Percentiles rank a stretch among this genome's conserved stretches.
Evolutionary conservation across 495 filamentous ascomycete genomes (phyloP).

Genomic region (Daldinia vernicosa): DNA sequence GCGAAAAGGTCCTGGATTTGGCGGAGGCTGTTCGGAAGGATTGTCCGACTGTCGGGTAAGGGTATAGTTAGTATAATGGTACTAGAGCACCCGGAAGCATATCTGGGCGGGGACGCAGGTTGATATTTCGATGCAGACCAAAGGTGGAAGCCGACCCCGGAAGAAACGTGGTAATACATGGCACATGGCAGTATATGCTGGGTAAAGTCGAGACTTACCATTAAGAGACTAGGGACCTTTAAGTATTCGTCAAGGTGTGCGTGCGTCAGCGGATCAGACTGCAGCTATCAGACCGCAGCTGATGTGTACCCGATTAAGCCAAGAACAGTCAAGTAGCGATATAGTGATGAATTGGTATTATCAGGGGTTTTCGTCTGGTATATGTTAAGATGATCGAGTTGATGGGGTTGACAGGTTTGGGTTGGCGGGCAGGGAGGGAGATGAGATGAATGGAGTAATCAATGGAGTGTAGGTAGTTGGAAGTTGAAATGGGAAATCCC

Average conservation of each 20-base stretch:
- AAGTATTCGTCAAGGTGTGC: conserved; percentile 18
- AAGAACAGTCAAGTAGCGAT: not conserved
- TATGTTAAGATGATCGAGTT: conserved; percentile 13
- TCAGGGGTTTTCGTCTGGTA: not conserved
- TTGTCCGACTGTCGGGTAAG: conserved; percentile 64
- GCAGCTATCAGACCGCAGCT: conserved; percentile 16
- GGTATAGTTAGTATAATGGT: conserved; percentile 13
- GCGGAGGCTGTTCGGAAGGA: conserved; percentile 64
- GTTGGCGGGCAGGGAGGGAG: conserved; percentile 7
- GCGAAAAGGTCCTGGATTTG: conserved; percentile 50
- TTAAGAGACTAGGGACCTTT: conserved; percentile 30
- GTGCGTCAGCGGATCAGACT: conserved; percentile 23
- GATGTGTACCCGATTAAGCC: conserved; percentile 7
- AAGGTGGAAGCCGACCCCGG: not conserved
- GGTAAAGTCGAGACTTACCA: conserved; percentile 33
- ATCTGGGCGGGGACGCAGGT: not conserved
- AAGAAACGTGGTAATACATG: conserved; percentile 4
- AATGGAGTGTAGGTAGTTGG: conserved; percentile 31
- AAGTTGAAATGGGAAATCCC: conserved; percentile 29
- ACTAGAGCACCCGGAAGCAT: not conserved
- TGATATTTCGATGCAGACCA: not conserved
- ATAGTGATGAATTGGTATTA: not conserved
- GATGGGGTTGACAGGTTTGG: not conserved
- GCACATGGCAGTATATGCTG: not conserved
- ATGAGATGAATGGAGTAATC: conserved; percentile 17